Conservation (phyloP, 2,329 filamentous ascomycete genomes). For the Alternaria novae-zelandiae region DNA sequence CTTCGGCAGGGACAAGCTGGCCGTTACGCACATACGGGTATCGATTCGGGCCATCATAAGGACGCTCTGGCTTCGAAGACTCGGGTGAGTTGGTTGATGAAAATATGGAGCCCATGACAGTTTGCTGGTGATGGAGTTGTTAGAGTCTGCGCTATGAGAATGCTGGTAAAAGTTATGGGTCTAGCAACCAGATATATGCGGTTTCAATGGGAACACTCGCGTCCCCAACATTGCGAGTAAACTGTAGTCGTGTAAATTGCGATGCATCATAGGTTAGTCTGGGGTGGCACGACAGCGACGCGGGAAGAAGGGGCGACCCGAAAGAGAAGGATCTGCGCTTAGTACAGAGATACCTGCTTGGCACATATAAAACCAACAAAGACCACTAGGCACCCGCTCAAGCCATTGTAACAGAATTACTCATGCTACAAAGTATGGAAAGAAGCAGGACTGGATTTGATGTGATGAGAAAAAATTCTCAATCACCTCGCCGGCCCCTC, state of each 20-base stretch:
- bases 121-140: not conserved
- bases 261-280: not conserved
- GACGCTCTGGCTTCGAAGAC: not conserved
- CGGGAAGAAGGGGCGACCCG: not conserved
- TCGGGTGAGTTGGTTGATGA: not conserved
- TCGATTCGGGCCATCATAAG: not conserved
- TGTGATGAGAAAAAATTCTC: not conserved
- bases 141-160: not conserved
- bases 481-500: conserved; percentile 5
- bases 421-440: too few species aligned
- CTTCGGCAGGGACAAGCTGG: not conserved
- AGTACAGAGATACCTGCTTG: not conserved
- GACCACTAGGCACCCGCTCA: not conserved
- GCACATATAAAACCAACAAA: not conserved
- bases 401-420: accelerated
- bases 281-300: not conserved
- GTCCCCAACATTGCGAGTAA: not conserved
- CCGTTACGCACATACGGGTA: not conserved
- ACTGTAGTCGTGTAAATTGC: not conserved
- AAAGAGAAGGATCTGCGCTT: not conserved
- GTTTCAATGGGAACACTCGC: not conserved
- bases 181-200: not conserved
- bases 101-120: not conserved
- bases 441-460: too few species aligned
- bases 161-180: not conserved